Evolutionary conservation across 495 filamentous ascomycete species (phyloP).

Genomic region (Neurospora hispaniola): DNA sequence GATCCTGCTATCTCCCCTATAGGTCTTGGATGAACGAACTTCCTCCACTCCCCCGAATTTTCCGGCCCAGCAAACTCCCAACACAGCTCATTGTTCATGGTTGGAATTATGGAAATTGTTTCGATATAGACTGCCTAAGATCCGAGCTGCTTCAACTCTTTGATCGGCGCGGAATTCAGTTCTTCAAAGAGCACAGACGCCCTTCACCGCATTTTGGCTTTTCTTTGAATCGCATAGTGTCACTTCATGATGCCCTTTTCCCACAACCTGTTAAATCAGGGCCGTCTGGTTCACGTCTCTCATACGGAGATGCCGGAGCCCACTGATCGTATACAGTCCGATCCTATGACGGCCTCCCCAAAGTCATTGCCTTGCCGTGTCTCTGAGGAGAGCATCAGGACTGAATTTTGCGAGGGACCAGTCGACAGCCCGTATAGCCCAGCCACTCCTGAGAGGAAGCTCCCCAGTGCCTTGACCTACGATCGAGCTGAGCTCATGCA

Average conservation of each 20-base stretch:
- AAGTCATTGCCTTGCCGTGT: slow-evolving; percentile 20
- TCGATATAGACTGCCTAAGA: not conserved
- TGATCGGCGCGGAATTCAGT: not conserved
- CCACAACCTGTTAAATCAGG: slow-evolving; percentile 32
- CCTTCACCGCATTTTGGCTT: not conserved
- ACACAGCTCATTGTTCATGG: not conserved
- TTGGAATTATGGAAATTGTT: not conserved
- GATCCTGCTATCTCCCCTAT: not conserved
- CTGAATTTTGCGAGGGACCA: slow-evolving; percentile 47
- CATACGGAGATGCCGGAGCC: slow-evolving; percentile 1
- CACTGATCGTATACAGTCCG: slow-evolving; percentile 10
- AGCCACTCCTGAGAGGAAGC: slow-evolving; percentile 19
- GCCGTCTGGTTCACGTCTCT: slow-evolving; percentile 2
- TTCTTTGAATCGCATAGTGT: not conserved
- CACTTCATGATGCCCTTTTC: slow-evolving; percentile 48
- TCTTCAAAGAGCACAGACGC: not conserved
- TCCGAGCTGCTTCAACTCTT: not conserved
- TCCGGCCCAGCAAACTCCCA: not conserved
- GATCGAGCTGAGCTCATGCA: slow-evolving; percentile 75
- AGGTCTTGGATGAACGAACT: not conserved
- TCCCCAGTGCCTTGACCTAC: slow-evolving; percentile 21
- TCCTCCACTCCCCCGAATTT: not conserved
- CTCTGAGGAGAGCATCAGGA: slow-evolving; percentile 44
- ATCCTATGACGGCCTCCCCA: slow-evolving; percentile 1
- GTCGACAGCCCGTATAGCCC: slow-evolving; percentile 29